phyloP scores from a whole-genome alignment of 2,329 filamentous ascomycete genomes.

The Monilinia polystroma region DNA sequence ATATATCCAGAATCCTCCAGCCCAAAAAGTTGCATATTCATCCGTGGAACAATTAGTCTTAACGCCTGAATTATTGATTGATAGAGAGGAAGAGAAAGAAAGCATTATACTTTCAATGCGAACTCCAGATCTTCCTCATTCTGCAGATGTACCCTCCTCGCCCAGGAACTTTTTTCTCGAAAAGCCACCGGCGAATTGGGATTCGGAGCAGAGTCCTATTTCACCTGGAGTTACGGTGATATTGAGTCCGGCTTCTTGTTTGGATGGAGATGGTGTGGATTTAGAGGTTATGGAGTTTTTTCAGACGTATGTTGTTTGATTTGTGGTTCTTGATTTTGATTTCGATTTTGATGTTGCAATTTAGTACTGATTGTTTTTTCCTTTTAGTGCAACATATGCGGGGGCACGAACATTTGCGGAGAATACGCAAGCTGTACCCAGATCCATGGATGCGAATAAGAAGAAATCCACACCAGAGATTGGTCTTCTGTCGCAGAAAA shows the following conservation, averaged over 20 bases:
- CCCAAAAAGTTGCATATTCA: neutral
- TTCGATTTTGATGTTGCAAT: neutral
- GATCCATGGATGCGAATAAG: neutral
- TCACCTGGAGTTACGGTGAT: constrained; percentile 20
- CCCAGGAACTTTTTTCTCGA: constrained; percentile 18
- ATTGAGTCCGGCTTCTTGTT: constrained; percentile 13
- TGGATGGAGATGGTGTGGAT: constrained; percentile 13
- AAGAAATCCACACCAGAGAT: neutral
- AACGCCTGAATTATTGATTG: neutral
- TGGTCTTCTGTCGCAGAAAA: constrained; percentile 17
- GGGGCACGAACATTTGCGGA: constrained; percentile 14
- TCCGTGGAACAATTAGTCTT: neutral
- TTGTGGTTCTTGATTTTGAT: neutral
- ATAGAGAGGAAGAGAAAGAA: neutral
- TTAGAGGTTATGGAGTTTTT: constrained; percentile 21
- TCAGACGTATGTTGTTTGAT: constrained; percentile 13
- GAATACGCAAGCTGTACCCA: neutral
- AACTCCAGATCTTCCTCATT: neutral
- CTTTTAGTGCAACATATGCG: constrained; percentile 9
- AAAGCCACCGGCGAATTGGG: constrained; percentile 1
- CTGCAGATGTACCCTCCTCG: neutral
- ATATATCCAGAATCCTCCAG: constrained; percentile 3
- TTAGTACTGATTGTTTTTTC: neutral
- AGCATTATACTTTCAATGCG: neutral
- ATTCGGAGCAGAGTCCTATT: neutral